Base-by-base conservation (phyloP, 371 early-diverging fungal species). In the Saksenaea oblongispora region DNA sequence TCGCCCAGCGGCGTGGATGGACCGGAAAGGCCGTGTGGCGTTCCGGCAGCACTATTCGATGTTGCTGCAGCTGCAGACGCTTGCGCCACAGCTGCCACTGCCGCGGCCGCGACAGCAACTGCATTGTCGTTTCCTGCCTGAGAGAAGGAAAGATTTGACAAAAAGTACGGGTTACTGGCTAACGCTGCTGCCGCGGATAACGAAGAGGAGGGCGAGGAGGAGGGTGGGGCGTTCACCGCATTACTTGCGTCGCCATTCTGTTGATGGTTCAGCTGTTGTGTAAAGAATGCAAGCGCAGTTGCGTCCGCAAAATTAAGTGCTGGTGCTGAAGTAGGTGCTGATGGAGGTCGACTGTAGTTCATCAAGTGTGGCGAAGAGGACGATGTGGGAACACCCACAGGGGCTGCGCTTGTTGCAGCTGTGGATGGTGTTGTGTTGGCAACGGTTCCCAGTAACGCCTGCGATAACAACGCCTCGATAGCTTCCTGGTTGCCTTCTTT, bases 401-500 rank as follows among this genome's bases (percentile, higher is more conserved):
- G 31, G 55, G 22, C 14, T 31, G 51, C 22, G 22, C 24, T 47
- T 26, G 56, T 60, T 17, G 39, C 44, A 13, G 31, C 28, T 56
- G 17, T 54, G 9, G 54, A 27, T 24, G 54, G 24, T 17, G 39
- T 13, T 26, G 62, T 39, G 22, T 35, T 9, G 10, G 58, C 36
- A 35, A 57, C 58, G 2, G 61, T 66, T 11, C 70, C 70, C 10
- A 70, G 39, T 22, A 80, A 47, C 7, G 77, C 77, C 42, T 80
- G 80, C 15, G 80, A 80, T 28, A 80, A 56, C 7, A 80, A 53
- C 0, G 74, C 74, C 39, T 80, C 80, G 14, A 77, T 76, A 0
- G 77, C 80, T 44, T 70, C 72, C 37, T 82, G 79, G 47, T 75
- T 70, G 0, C 79, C 73, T 53, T 73, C 71, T 61, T 69, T 68